These are phyloP conservation scores for Phytophthora cajani DNA, from an alignment of 352 stramenopile genomes.

Conservation along the genomic window DNA sequence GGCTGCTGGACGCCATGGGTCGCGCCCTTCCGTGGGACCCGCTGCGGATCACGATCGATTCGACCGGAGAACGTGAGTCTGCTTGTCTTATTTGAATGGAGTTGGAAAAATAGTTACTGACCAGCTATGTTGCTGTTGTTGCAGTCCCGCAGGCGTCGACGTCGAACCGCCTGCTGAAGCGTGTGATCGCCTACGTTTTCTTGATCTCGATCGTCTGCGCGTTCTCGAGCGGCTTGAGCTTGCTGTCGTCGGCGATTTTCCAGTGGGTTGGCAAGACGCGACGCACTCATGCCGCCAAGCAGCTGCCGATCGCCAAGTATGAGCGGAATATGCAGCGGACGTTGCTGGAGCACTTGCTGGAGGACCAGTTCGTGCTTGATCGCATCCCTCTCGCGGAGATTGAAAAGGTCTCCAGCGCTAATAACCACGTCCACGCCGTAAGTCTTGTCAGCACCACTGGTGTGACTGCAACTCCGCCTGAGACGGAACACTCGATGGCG, in stretches of 20 bases:
- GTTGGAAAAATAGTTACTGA: background rate
- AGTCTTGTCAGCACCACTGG: constrained; percentile 4
- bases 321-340: constrained; percentile 54
- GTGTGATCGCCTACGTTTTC: constrained; percentile 77
- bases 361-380: constrained; percentile 58
- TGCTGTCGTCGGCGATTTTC: constrained; percentile 73
- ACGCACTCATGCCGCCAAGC: constrained; percentile 58
- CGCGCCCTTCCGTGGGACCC: constrained; percentile 59
- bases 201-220: constrained; percentile 81
- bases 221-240: constrained; percentile 77
- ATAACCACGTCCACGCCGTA: background rate
- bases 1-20: constrained; percentile 49
- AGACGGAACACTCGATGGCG: constrained; percentile 1
- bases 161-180: constrained; percentile 70
- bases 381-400: constrained; percentile 50
- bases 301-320: constrained; percentile 66
- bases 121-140: background rate
- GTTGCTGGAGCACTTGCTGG: constrained; percentile 52
- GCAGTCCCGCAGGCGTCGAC: constrained; percentile 62
- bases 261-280: constrained; percentile 65
- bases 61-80: constrained; percentile 62
- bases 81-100: no score
- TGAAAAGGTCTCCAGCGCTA: constrained; percentile 25
- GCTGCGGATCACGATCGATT: constrained; percentile 63
- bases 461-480: background rate